Evolutionary conservation across 352 stramenopile species (phyloP), one percentile per base, ranked within the genome.

Genomic region (Pythium sukuiense): DNA sequence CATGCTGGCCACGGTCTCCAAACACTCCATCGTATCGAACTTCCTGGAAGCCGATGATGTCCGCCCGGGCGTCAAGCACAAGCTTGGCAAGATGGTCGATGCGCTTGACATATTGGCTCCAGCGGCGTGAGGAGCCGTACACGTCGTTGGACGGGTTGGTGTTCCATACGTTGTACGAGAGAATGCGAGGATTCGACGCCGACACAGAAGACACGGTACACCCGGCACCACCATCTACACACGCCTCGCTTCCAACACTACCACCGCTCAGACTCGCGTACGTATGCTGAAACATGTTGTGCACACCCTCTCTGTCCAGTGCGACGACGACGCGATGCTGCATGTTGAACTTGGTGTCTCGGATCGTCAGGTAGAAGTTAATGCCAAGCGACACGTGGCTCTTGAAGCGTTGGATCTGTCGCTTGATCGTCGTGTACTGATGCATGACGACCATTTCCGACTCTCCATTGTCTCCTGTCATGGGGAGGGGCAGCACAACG

Each of bases 81-180:
- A 88, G 77, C 20, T 67, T 41, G 0, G 71, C 73, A n/a, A 97
- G 76, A 59, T 92, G 83, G 55, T 93, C 78, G 16, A 97, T 69
- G 7, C 88, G 81, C 59, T 89, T 89, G 2, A 41, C 61, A 72
- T 97, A 97, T 59, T 91, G 83, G n/a, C 55, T 43, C 81, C 83
- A 93, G 11, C 89, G 83, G 30, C 73, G 71, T 7, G 58, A 35
- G 49, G 68, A 58, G 45, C 83, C 86, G 59, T 92, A 90, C 29
- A 92, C 79, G 29, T 89, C 76, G 0, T 66, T 75, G 0, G 85
- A 87, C 4, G 89, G 89, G 57, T 96, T 97, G 12, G 87, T 95
- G 72, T 95, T 96, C 89, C 89, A 97, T 13, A 96, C 80, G 46
- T 97, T 97, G 76, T 92, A 97, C 48, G 87, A 89, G 35, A 95